A percentile compares a stretch with the other conserved stretches of the same genome.
Conservation (phyloP, 78 protist genomes). For the Dictyostelium purpureum region DNA sequence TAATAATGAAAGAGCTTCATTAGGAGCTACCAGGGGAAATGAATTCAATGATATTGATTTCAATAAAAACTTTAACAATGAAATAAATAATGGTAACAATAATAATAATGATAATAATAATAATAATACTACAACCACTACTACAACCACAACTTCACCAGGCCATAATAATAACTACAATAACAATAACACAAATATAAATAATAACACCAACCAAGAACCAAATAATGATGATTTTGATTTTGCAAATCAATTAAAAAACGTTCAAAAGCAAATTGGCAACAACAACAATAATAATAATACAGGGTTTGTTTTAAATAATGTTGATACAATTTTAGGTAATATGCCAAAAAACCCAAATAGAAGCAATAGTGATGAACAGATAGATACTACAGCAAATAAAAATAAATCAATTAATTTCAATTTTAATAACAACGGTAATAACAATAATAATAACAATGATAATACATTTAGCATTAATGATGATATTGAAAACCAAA, state of each 20-base stretch:
- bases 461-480: too few relatives aligned
- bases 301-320: neutral
- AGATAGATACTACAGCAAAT: neutral
- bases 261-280: neutral
- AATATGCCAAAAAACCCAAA: neutral
- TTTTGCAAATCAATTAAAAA: slow-evolving; percentile 6
- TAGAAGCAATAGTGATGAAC: neutral
- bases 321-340: neutral
- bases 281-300: neutral
- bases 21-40: too few relatives aligned
- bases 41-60: too few relatives aligned
- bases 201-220: too few relatives aligned
- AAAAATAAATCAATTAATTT: neutral
- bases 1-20: too few relatives aligned
- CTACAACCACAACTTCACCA: neutral
- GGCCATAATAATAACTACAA: neutral
- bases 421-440: neutral
- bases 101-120: too few relatives aligned
- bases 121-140: neutral
- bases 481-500: neutral
- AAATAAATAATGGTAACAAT: too few relatives aligned
- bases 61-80: too few relatives aligned
- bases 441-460: neutral
- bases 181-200: neutral
- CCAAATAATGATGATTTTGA: slow-evolving; percentile 33